Base-by-base conservation (phyloP, 164 flowering plant genomes). In the Dillenia suffruticosa region DNA sequence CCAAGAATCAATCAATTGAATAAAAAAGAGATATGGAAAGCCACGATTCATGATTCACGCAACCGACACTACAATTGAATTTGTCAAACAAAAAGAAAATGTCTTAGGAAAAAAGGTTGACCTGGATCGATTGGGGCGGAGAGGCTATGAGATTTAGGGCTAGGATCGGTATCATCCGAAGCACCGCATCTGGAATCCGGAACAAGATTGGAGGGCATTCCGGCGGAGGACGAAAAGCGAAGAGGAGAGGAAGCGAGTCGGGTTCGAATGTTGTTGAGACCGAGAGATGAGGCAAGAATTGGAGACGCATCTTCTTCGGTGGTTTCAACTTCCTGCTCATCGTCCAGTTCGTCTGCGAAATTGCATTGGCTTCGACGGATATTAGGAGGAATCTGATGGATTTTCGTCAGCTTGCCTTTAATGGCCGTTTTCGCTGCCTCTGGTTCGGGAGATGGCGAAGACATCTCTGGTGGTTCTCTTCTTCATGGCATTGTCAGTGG, bases 181-280 rank as follows among this genome's bases (percentile, higher is more conserved):
- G 15, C 73, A 56, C 51, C 63, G 43, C 47, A 64, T 11, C 13
- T 60, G 8, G 40, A 32, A 32, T 59, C 56, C 10, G 57, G 49
- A 16, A 24, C 63, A 8, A 59, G 58, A 65, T 51, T 57, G 46
- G 68, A 57, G 51, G 74, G 56, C 60, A 69, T 48, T 10, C 56
- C 64, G 15, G 32, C 57, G 3, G 77, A 63, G 9, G 79, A 67
- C 0, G 78, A 63, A 46, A 63, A 63, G 51, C 79, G 54, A 7
- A 78, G 76, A 44, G 76, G 84, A 16, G 64, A 63, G 6, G 73
- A 71, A 68, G 51, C 62, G 9, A 82, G 81, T 53, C 76, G 76
- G 12, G 89, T 86, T 65, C 79, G 70, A 46, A 87, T 81, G 49
- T 77, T 83, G 58, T 84, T 87, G 32, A 88, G 80, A 10, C 93